Conservation (phyloP, 768 basidiomycete genomes). For the Phylloporus arenicola region DNA sequence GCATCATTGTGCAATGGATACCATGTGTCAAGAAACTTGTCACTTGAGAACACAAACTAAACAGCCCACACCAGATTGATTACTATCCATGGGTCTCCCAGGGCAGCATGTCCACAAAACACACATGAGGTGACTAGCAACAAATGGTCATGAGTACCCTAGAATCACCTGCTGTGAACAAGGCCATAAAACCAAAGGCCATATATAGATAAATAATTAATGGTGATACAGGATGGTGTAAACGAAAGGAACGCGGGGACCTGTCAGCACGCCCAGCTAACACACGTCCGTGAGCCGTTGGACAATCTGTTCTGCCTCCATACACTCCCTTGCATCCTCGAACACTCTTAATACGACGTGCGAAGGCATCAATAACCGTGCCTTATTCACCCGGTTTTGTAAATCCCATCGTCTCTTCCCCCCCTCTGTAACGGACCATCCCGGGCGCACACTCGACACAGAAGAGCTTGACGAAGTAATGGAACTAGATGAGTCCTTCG, state of each 20-base stretch:
- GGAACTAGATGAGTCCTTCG: conserved; percentile 26
- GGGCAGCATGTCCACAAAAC: background rate
- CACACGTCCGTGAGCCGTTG: conserved; percentile 4
- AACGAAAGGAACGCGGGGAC: background rate
- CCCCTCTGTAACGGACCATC: conserved; percentile 38
- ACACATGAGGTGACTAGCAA: background rate
- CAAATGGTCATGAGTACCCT: background rate
- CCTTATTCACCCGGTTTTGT: conserved; percentile 60
- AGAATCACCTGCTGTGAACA: background rate
- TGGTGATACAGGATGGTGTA: background rate
- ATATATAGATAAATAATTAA: background rate
- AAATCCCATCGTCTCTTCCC: conserved; percentile 55
- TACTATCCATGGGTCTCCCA: background rate
- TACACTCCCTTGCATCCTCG: conserved; percentile 61
- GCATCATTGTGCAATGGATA: too few relatives aligned
- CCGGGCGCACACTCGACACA: conserved; percentile 4
- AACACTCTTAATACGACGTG: conserved; percentile 62
- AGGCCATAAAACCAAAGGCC: background rate
- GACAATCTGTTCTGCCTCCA: conserved; percentile 50
- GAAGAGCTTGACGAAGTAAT: conserved; percentile 18
- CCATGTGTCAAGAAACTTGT: too few relatives aligned
- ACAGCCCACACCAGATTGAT: background rate
- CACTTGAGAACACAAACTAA: background rate
- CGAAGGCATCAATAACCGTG: conserved; percentile 52
- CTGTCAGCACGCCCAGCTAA: background rate